These are phyloP conservation scores for Dothistroma pini DNA, from an alignment of 2,329 filamentous ascomycete species.

Conservation along the genomic window DNA sequence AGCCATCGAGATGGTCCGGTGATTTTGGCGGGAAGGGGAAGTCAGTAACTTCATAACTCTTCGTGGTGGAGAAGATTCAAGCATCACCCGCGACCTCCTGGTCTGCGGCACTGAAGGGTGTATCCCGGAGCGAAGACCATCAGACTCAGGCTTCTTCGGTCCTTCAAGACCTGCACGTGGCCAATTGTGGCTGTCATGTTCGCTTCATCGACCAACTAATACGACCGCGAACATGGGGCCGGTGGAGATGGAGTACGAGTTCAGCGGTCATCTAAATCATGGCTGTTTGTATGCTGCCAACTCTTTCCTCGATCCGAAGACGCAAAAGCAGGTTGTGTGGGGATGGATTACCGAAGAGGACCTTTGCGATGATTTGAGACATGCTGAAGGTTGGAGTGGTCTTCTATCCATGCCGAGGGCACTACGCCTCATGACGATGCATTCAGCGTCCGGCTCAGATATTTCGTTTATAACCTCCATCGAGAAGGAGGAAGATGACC, in stretches of 20 bases:
- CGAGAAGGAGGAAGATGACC: constrained; percentile 27
- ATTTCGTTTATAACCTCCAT: constrained; percentile 44
- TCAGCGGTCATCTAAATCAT: constrained; percentile 48
- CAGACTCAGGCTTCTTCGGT: constrained; percentile 21
- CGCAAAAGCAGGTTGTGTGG: constrained; percentile 42
- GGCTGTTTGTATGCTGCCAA: constrained; percentile 50
- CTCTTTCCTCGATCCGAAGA: constrained; percentile 46
- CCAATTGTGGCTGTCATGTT: constrained; percentile 47
- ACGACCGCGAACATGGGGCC: neutral
- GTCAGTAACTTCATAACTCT: constrained; percentile 48
- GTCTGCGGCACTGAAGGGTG: constrained; percentile 48
- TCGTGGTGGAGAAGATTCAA: constrained; percentile 29
- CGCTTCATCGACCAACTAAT: constrained; percentile 17
- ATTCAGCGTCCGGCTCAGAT: constrained; percentile 35
- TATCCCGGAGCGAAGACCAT: constrained; percentile 18
- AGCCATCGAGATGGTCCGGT: constrained; percentile 46
- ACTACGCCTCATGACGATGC: constrained; percentile 40
- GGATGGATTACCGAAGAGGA: constrained; percentile 54
- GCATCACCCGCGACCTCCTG: constrained; percentile 39
- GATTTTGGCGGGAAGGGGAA: constrained; percentile 52
- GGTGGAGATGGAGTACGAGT: constrained; percentile 36
- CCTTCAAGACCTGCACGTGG: constrained; percentile 30
- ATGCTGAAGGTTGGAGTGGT: constrained; percentile 50
- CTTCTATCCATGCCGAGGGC: constrained; percentile 47
- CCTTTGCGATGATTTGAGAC: constrained; percentile 41